A percentile compares a stretch with the other conserved stretches of the same genome.
Conservation (phyloP, 805 yeast species). For the Babjeviella inositovora region DNA sequence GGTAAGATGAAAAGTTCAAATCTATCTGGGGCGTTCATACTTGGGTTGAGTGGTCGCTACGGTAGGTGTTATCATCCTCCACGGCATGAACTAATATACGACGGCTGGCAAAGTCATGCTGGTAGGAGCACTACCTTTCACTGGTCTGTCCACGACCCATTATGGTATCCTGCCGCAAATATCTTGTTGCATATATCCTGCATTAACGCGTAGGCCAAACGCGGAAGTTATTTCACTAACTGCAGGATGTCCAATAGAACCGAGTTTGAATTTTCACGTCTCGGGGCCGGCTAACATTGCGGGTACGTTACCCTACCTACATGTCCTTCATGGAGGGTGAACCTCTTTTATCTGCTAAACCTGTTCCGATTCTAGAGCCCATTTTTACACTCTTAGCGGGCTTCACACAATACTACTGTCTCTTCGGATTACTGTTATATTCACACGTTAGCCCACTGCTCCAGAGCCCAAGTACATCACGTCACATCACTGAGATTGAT, state of each 20-base stretch:
- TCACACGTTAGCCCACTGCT: constrained; percentile 1
- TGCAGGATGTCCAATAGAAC: no score
- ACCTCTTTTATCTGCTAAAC: no score
- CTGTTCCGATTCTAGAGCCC: no score
- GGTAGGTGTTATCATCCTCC: not conserved
- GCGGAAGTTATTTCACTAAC: no score
- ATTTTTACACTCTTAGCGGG: not conserved
- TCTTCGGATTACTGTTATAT: not conserved
- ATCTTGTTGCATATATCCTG: constrained; percentile 1
- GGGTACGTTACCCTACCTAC: no score
- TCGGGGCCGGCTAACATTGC: no score
- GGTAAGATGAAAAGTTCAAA: constrained; percentile 92
- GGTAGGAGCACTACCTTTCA: not conserved
- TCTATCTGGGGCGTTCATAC: constrained; percentile 97
- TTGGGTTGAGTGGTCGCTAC: constrained; percentile 1
- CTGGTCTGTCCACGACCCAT: not conserved
- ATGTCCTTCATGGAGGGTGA: no score
- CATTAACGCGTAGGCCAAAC: no score
- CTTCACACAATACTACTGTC: not conserved
- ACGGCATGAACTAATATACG: not conserved
- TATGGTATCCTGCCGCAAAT: not conserved
- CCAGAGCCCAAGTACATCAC: constrained; percentile 1
- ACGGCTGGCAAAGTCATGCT: no score
- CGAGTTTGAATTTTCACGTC: no score
- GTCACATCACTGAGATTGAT: not conserved